Evolutionary conservation across 2,329 filamentous ascomycete genomes (phyloP), one percentile per base, ranked within the genome.

Genomic region (Colletotrichum salicis): DNA sequence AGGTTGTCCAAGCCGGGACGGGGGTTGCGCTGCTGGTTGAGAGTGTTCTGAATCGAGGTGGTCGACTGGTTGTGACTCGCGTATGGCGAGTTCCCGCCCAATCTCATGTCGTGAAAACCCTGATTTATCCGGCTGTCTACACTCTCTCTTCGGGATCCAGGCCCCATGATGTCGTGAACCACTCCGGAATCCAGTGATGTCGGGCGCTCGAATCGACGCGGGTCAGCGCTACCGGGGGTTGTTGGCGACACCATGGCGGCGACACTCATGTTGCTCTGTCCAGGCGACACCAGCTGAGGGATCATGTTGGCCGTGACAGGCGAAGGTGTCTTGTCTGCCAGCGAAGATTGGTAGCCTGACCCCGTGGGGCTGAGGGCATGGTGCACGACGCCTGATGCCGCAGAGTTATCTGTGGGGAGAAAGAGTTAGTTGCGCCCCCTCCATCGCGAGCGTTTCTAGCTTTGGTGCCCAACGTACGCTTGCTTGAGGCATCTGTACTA

Each of bases 121-220:
- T 91, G 89, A 77, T 94, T 93, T 79, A 95, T 91, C 73, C 93
- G 89, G 80, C 93, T 94, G 80, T 95, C 93, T 5, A 95, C 92
- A 76, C 93, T 95, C 82, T 94, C 93, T 64, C 93, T 89, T 70
- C 92, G 88, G 59, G 91, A 90, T 60, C 91, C 86, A 1, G 82
- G 78, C 31, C 83, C 80, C 59, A 81, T 80, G 33, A 83, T 78
- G 31, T 78, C 81, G 70, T 81, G 71, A 5, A 78, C 78, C 54
- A 79, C 76, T 61, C 74, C 73, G 24, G 78, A 79, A 57, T 84
- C 81, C 70, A 81, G 79, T 48, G 78, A 82, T 62, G 77, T 83
- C 58, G 83, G 79, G 56, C 82, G 79, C 68, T 84, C 84, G 74
- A 84, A 84, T 60, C 86, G 85, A 29, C 84, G 82, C 19, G 82